phyloP scores from a whole-genome alignment of 2,329 filamentous ascomycete species.

The Colletotrichum incanum region DNA sequence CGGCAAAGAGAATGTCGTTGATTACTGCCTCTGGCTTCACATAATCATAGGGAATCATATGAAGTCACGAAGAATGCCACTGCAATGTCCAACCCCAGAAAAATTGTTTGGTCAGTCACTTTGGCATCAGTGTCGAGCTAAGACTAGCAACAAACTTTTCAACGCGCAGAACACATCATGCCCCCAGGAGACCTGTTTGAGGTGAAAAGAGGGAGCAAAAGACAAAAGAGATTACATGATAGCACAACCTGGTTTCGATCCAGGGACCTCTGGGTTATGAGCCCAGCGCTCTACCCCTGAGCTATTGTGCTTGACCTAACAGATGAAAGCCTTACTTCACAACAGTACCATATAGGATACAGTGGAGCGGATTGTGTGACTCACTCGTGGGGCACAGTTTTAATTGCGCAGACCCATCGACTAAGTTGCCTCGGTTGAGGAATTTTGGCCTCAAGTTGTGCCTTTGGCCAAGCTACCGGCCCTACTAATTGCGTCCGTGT shows the following conservation, averaged over 20 bases:
- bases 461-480: no score
- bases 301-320: slow-evolving; percentile 2
- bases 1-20: no score
- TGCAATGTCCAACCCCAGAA: rapidly evolving
- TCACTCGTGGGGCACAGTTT: not conserved
- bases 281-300: slow-evolving; percentile 29
- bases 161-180: not conserved
- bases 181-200: no score
- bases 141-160: not conserved
- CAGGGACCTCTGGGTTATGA: slow-evolving; percentile 31
- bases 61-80: not conserved
- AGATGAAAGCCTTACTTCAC: not conserved
- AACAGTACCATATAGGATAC: not conserved
- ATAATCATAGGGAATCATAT: not conserved
- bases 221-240: rapidly evolving
- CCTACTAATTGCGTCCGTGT: no score
- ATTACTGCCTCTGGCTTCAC: not conserved
- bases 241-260: slow-evolving; percentile 31
- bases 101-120: not conserved
- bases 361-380: not conserved
- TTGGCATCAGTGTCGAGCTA: not conserved
- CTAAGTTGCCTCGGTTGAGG: not conserved
- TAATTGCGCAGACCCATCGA: not conserved
- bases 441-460: not conserved
- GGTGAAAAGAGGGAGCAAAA: not conserved